A percentile compares a stretch with the other conserved stretches of the same genome.
phyloP scores from a whole-genome alignment of 176 grass and related monocot genomes.

The Zea mays region DNA sequence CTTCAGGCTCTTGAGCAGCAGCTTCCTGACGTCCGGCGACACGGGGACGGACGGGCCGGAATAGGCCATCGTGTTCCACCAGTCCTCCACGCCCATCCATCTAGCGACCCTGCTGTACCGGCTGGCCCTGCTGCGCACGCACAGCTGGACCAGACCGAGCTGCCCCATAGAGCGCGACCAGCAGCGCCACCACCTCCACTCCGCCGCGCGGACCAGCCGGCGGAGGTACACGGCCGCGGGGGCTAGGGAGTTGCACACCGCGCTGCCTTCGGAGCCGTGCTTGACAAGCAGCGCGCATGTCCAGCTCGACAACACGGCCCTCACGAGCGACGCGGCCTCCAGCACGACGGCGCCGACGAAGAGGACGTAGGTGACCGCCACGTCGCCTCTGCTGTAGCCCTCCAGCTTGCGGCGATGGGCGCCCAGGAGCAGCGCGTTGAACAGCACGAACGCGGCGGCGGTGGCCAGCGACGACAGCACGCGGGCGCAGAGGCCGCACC shows the following conservation, averaged over 20 bases:
- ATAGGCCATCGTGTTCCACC: background rate
- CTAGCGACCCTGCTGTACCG: background rate
- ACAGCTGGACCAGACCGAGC: background rate
- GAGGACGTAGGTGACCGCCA: slow-evolving; percentile 29
- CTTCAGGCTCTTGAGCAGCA: background rate
- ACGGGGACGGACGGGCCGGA: background rate
- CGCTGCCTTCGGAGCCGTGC: background rate
- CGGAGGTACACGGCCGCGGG: background rate
- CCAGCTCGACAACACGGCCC: slow-evolving; percentile 28
- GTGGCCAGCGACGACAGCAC: background rate
- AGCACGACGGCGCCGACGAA: slow-evolving; percentile 24
- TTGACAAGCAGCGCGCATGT: background rate
- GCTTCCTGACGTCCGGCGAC: background rate
- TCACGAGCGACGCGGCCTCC: background rate
- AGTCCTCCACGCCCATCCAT: background rate
- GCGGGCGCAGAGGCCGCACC: background rate
- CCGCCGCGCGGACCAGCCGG: background rate
- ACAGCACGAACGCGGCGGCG: background rate
- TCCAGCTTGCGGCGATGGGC: too few species aligned
- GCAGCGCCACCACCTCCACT: background rate
- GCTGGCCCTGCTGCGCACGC: background rate
- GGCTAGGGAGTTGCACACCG: background rate
- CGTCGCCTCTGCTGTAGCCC: background rate
- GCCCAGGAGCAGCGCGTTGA: background rate
- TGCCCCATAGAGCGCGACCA: slow-evolving; percentile 47